Evolutionary conservation across 106 monocot genomes (phyloP).

Genomic region (Triglochin maritima): DNA sequence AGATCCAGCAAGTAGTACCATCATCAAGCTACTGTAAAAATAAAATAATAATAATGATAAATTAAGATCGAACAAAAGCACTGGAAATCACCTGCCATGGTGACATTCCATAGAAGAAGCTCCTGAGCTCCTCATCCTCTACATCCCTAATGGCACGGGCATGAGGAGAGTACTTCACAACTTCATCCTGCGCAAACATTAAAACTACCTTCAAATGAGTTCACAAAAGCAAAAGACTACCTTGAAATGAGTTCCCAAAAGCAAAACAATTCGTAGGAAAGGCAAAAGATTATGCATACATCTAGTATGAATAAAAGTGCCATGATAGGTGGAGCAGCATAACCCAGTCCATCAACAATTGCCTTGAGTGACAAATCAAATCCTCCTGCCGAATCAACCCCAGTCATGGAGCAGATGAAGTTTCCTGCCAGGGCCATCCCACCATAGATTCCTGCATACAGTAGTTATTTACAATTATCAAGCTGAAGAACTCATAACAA

Average conservation of each 20-base stretch:
- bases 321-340: constrained; percentile 94
- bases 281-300: constrained; percentile 24
- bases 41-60: neutral
- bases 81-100: constrained; percentile 45
- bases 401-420: constrained; percentile 71
- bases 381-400: constrained; percentile 66
- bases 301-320: constrained; percentile 91
- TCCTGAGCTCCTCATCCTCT: constrained; percentile 95
- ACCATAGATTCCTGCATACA: constrained; percentile 57
- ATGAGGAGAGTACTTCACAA: constrained; percentile 92
- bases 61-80: neutral
- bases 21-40: neutral
- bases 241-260: neutral
- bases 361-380: constrained; percentile 67
- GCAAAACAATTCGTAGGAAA: neutral
- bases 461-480: neutral
- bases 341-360: constrained; percentile 77
- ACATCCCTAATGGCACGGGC: constrained; percentile 97
- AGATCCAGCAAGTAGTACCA: neutral
- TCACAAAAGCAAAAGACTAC: neutral
- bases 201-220: neutral
- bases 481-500: too few species aligned
- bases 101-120: constrained; percentile 81
- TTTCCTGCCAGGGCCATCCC: constrained; percentile 86
- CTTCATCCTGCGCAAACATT: constrained; percentile 56